These are phyloP conservation scores for Arabis alpina DNA, from an alignment of 345 rosid genomes.

Conservation along the genomic window DNA sequence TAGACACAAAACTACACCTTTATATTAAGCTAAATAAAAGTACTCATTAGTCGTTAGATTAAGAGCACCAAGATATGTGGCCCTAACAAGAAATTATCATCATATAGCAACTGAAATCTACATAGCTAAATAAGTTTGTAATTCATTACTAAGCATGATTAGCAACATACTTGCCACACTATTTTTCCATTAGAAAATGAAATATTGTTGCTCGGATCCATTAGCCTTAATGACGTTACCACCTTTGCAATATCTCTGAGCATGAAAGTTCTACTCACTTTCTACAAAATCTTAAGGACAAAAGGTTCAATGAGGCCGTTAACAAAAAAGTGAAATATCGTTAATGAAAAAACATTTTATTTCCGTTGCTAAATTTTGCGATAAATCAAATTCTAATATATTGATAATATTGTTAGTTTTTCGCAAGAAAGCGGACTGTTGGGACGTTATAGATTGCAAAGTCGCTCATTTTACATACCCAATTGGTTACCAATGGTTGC, in stretches of 20 bases:
- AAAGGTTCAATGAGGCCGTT: no score
- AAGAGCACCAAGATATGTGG: background rate
- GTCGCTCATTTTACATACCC: background rate
- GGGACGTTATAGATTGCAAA: background rate
- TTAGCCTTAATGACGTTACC: no score
- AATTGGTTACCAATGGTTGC: background rate
- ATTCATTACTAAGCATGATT: no score
- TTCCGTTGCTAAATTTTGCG: background rate
- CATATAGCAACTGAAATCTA: conserved; percentile 1
- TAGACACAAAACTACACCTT: background rate
- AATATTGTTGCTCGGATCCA: no score
- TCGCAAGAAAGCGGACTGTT: background rate
- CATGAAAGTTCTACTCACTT: no score
- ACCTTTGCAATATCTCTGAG: no score
- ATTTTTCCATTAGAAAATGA: background rate
- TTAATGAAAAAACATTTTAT: background rate
- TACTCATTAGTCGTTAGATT: no score
- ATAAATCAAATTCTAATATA: background rate
- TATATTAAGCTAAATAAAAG: background rate
- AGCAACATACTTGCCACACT: background rate
- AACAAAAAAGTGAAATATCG: background rate
- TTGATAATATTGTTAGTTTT: background rate
- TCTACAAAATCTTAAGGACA: no score
- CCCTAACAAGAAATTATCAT: background rate
- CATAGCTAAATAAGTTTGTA: background rate